phyloP scores from a whole-genome alignment of 1,139 yeast genomes.

The Suhomyces kunorum region DNA sequence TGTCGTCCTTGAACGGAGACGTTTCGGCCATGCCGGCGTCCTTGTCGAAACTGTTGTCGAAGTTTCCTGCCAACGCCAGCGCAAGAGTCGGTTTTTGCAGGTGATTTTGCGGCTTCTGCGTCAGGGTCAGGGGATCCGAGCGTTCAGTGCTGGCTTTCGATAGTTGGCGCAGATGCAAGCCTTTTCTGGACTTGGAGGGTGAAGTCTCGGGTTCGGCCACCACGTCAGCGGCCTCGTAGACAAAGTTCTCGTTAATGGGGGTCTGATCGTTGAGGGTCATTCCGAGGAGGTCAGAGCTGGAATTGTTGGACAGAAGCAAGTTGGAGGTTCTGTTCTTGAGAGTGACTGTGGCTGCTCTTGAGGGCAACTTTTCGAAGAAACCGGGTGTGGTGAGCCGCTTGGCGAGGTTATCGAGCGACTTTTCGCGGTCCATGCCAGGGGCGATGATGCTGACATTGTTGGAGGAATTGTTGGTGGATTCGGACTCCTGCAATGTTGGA shows the following conservation, averaged over 20 bases:
- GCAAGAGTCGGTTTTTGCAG: neutral
- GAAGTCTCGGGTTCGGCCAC: constrained; percentile 7
- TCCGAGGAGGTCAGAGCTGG: constrained; percentile 14
- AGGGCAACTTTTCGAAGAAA: constrained; percentile 43
- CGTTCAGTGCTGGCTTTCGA: neutral
- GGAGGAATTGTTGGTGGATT: constrained; percentile 10
- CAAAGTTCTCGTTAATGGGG: constrained; percentile 40
- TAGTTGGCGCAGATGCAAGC: neutral
- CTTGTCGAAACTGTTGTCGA: constrained; percentile 13
- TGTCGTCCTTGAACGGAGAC: constrained; percentile 11
- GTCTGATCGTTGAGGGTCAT: constrained; percentile 6
- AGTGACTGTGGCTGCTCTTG: constrained; percentile 29
- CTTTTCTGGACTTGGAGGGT: neutral
- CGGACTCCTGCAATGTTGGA: constrained; percentile 1
- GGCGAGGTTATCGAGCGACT: constrained; percentile 42
- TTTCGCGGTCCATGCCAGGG: constrained; percentile 10
- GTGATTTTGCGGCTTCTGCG: too few species aligned
- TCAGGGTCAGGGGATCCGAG: neutral
- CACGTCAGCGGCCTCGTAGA: constrained; percentile 25
- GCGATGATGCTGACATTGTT: constrained; percentile 9
- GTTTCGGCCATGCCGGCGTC: constrained; percentile 12
- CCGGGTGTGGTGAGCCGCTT: constrained; percentile 41
- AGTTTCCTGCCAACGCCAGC: constrained; percentile 4
- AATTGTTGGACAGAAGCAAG: constrained; percentile 13
- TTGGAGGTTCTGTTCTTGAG: constrained; percentile 17